Conservation (phyloP, 2,329 filamentous ascomycete genomes). For the Trichoderma harzianum region DNA sequence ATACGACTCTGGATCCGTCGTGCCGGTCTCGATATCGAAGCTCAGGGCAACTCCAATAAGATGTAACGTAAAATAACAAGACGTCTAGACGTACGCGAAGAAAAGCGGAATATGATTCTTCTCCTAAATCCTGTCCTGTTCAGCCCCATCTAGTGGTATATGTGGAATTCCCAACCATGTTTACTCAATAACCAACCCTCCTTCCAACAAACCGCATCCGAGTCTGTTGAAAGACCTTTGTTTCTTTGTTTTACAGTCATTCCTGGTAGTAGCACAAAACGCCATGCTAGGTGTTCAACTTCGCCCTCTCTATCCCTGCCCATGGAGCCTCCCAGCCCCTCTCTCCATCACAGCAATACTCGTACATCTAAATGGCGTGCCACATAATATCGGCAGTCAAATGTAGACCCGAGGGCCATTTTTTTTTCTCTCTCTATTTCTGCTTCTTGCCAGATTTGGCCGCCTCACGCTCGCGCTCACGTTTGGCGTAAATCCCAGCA, state of each 20-base stretch:
- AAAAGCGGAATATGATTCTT: not conserved
- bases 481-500: conserved; percentile 84
- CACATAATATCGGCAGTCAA: not conserved
- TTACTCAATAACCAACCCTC: not conserved
- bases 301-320: not conserved
- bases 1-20: conserved; percentile 2
- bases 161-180: conserved; percentile 17
- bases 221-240: conserved; percentile 23
- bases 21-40: not conserved
- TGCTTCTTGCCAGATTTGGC: conserved; percentile 49
- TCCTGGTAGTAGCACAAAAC: conserved; percentile 3
- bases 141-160: conserved; percentile 6
- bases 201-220: conserved; percentile 3
- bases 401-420: not conserved
- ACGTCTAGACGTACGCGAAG: not conserved
- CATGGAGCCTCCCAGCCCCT: not conserved
- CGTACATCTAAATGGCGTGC: not conserved
- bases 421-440: conserved; percentile 34
- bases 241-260: not conserved
- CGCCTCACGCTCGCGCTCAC: conserved; percentile 57
- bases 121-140: no score
- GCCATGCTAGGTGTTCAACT: conserved; percentile 1
- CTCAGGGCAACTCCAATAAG: not conserved
- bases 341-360: not conserved
- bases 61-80: not conserved